phyloP scores from a whole-genome alignment of 129 eudicot genomes.

The Rutidosis leptorrhynchoides region DNA sequence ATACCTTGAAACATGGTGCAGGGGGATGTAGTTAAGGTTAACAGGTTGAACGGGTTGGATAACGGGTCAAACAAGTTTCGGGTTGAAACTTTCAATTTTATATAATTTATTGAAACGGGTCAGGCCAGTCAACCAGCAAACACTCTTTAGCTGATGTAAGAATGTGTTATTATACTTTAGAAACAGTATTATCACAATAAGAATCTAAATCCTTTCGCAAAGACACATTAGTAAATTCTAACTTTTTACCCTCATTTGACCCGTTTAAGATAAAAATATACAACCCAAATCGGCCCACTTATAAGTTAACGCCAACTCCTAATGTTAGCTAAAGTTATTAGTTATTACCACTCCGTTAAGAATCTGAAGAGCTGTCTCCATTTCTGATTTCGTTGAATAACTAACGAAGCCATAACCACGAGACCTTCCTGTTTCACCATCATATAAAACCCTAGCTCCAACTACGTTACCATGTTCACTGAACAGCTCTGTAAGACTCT shows the following conservation, averaged over 20 bases:
- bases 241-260: no score
- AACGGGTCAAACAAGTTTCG: neutral
- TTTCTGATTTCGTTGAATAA: slow-evolving; percentile 56
- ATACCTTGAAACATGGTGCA: neutral
- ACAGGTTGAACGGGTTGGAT: neutral
- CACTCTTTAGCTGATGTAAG: no score
- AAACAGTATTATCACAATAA: no score
- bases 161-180: no score
- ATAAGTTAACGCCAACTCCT: neutral
- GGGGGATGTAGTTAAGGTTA: neutral
- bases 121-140: no score
- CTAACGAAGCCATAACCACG: slow-evolving; percentile 91
- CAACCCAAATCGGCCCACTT: neutral
- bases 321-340: neutral
- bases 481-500: slow-evolving; percentile 58
- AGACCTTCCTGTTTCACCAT: slow-evolving; percentile 92
- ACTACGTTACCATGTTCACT: slow-evolving; percentile 71
- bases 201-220: no score
- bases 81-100: neutral
- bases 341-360: slow-evolving; percentile 73
- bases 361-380: slow-evolving; percentile 67
- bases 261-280: neutral
- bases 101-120: no score
- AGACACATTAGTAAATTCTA: no score
- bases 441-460: slow-evolving; percentile 83